Conservation (phyloP, 2,329 filamentous ascomycete species). For the Aspergillus aculeatus region DNA sequence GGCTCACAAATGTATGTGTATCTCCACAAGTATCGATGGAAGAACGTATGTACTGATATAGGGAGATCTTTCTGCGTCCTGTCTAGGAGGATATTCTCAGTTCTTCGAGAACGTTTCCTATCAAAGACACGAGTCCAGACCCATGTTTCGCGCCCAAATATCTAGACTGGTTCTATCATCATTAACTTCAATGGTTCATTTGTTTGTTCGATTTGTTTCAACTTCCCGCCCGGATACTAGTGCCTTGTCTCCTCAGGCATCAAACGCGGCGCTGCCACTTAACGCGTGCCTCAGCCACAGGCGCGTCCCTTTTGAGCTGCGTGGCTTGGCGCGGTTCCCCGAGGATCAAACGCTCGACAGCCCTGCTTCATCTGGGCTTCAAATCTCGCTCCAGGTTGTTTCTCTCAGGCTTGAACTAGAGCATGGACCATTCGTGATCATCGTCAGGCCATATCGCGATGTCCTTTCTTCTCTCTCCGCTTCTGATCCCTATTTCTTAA, state of each 20-base stretch:
- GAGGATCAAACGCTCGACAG: slow-evolving; percentile 9
- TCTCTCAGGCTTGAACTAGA: slow-evolving; percentile 11
- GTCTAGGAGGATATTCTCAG: background rate
- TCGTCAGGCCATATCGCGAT: slow-evolving; percentile 26
- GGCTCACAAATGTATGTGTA: slow-evolving; percentile 7
- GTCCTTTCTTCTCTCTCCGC: slow-evolving; percentile 23
- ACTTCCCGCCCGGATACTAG: background rate
- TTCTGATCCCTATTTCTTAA: slow-evolving; percentile 17
- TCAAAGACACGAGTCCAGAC: background rate
- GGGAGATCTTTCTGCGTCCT: background rate
- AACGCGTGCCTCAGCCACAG: slow-evolving; percentile 33
- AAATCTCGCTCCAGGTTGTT: slow-evolving; percentile 4
- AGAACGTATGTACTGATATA: background rate
- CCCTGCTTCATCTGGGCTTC: slow-evolving; percentile 9
- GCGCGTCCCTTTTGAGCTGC: slow-evolving; percentile 21
- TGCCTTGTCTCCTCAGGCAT: slow-evolving; percentile 27
- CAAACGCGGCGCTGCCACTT: slow-evolving; percentile 32
- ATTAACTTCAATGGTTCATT: background rate
- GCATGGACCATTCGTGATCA: slow-evolving; percentile 21
- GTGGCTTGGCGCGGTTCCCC: slow-evolving; percentile 22
- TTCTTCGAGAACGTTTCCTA: background rate
- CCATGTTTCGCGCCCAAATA: background rate
- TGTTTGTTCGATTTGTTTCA: background rate
- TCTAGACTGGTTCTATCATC: background rate
- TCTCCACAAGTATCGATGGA: slow-evolving; percentile 5